Evolutionary conservation across 176 grass and related monocot species (phyloP).

Genomic region (Rhynchospora breviuscula): DNA sequence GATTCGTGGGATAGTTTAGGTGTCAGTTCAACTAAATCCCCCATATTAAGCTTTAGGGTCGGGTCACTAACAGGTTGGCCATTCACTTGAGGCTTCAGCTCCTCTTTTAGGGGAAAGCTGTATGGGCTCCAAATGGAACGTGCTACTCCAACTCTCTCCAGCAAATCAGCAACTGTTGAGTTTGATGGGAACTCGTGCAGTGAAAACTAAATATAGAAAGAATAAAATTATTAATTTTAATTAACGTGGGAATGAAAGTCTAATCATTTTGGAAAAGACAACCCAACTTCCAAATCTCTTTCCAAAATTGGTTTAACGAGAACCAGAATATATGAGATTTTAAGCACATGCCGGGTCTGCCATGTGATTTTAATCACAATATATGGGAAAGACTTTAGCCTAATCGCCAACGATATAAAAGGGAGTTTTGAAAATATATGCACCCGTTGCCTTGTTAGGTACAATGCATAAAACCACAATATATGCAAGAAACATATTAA

Average conservation of each 20-base stretch:
- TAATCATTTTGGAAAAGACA: neutral
- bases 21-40: slow-evolving; percentile 71
- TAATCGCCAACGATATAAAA: neutral
- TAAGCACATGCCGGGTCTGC: neutral
- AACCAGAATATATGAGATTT: neutral
- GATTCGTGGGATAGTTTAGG: slow-evolving; percentile 66
- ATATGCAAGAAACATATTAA: slow-evolving; percentile 3
- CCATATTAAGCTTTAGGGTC: slow-evolving; percentile 60
- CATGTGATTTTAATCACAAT: neutral
- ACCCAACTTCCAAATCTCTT: neutral
- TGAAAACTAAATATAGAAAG: slow-evolving; percentile 59
- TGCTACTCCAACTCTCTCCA: slow-evolving; percentile 50
- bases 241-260: neutral
- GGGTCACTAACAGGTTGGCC: slow-evolving; percentile 48
- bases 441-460: neutral
- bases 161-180: slow-evolving; percentile 57
- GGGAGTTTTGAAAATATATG: neutral
- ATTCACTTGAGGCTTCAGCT: slow-evolving; percentile 70
- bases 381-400: neutral
- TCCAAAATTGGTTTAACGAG: neutral
- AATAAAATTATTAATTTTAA: slow-evolving; percentile 16
- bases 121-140: slow-evolving; percentile 55
- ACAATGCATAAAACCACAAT: neutral
- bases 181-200: slow-evolving; percentile 71
- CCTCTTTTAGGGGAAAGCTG: slow-evolving; percentile 70